Conservation (phyloP, 2,329 filamentous ascomycete species). For the Blumeria graminis region DNA sequence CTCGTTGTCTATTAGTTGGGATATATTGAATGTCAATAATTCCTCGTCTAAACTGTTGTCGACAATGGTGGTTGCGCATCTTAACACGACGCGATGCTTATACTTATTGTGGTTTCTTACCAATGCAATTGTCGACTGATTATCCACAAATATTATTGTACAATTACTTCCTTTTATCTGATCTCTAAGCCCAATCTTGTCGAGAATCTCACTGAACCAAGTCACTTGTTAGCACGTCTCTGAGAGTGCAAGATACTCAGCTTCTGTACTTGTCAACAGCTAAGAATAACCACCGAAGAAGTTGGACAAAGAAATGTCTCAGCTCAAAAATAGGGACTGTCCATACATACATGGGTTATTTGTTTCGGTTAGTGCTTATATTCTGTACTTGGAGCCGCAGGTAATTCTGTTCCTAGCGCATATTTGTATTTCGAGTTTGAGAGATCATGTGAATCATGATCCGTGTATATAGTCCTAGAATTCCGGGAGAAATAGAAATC, state of each 20-base stretch:
- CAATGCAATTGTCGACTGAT: neutral
- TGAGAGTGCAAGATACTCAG: slow-evolving; percentile 1
- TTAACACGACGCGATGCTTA: slow-evolving; percentile 1
- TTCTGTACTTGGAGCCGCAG: too few species aligned
- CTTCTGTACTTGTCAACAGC: neutral
- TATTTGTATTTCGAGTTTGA: too few species aligned
- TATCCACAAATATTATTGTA: neutral
- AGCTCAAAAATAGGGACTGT: too few species aligned
- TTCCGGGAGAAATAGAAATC: too few species aligned
- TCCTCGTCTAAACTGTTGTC: neutral
- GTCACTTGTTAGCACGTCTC: slow-evolving; percentile 1
- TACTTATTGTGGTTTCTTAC: slow-evolving; percentile 1
- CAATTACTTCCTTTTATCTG: neutral
- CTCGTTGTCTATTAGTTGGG: neutral
- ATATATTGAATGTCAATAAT: neutral
- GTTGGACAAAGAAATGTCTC: too few species aligned
- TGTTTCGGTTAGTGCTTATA: too few species aligned
- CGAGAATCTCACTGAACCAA: neutral
- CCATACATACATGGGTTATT: too few species aligned
- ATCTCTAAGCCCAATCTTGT: neutral
- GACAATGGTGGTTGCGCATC: neutral
- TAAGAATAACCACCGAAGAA: too few species aligned
- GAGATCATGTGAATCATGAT: too few species aligned
- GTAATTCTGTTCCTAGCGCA: too few species aligned
- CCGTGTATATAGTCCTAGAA: too few species aligned